Conservation (phyloP, 192 early-diverging fungal species). For the Coemansia sp. region DNA sequence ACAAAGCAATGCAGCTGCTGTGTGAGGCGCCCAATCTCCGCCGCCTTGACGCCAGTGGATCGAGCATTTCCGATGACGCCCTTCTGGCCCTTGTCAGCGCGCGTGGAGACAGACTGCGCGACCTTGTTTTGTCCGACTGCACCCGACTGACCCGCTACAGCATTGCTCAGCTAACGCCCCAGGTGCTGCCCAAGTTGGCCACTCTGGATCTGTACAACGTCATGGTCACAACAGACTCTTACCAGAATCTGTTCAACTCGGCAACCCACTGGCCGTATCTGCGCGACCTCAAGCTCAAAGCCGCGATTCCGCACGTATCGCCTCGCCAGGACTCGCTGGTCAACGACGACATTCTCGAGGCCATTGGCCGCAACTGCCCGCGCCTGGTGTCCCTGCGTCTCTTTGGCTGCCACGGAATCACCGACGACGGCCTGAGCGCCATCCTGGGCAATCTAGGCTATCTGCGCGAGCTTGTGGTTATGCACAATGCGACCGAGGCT, state of each 20-base stretch:
- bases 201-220: constrained; percentile 48
- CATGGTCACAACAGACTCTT: constrained; percentile 47
- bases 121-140: constrained; percentile 49
- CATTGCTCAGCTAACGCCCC: constrained; percentile 40
- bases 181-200: constrained; percentile 28
- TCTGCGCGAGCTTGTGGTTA: constrained; percentile 53
- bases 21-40: constrained; percentile 27
- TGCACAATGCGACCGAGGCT: constrained; percentile 31
- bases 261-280: constrained; percentile 43
- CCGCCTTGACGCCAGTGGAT: constrained; percentile 42
- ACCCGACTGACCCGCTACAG: constrained; percentile 37
- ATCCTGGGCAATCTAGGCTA: constrained; percentile 49
- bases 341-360: constrained; percentile 51
- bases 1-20: constrained; percentile 28
- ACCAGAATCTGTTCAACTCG: constrained; percentile 47
- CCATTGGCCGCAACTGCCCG: constrained; percentile 49
- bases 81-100: constrained; percentile 29
- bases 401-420: constrained; percentile 54
- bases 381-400: constrained; percentile 44
- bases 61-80: constrained; percentile 39
- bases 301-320: constrained; percentile 38
- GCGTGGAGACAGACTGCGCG: constrained; percentile 24
- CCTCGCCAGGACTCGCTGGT: constrained; percentile 46
- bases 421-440: constrained; percentile 49
- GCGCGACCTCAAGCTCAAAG: constrained; percentile 47